A percentile compares a stretch with the other conserved stretches of the same genome.
Evolutionary conservation across 257 asterid genomes (phyloP).

Genomic region (Cinchona pubescens): DNA sequence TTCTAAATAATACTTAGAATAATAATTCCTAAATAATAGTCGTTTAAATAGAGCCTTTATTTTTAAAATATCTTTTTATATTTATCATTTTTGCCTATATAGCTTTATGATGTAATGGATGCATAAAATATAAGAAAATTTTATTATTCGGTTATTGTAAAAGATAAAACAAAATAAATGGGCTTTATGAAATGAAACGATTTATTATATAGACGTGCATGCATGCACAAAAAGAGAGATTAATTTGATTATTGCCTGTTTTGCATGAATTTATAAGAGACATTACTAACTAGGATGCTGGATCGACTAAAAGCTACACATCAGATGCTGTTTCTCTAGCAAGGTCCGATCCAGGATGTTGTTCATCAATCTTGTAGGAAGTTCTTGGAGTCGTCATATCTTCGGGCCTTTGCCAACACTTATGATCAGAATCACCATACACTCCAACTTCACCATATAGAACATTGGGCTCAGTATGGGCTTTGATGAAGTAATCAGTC

Average conservation of each 20-base stretch:
- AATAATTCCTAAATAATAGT: too few species aligned
- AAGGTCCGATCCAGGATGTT: slow-evolving; percentile 64
- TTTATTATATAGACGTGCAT: too few species aligned
- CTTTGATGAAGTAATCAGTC: slow-evolving; percentile 61
- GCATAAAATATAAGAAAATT: too few species aligned
- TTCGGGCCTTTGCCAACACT: slow-evolving; percentile 70
- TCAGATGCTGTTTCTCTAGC: slow-evolving; percentile 77
- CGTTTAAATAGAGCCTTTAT: too few species aligned
- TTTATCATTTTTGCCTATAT: too few species aligned
- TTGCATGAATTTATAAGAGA: slow-evolving; percentile 49
- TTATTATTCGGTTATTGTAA: too few species aligned
- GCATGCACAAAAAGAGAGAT: too few species aligned
- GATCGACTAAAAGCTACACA: slow-evolving; percentile 33
- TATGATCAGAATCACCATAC: slow-evolving; percentile 55
- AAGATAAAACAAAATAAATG: too few species aligned
- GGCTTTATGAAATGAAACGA: too few species aligned
- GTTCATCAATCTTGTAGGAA: slow-evolving; percentile 34
- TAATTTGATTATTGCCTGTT: slow-evolving; percentile 35
- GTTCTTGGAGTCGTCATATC: slow-evolving; percentile 61
- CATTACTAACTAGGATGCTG: slow-evolving; percentile 15
- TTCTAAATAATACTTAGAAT: too few species aligned
- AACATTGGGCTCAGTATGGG: slow-evolving; percentile 50
- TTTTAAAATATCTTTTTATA: too few species aligned
- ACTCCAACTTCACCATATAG: slow-evolving; percentile 69
- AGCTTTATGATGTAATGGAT: too few species aligned